Evolutionary conservation across 2,329 filamentous ascomycete species (phyloP).

Genomic region (Leptoxyphium fumago): DNA sequence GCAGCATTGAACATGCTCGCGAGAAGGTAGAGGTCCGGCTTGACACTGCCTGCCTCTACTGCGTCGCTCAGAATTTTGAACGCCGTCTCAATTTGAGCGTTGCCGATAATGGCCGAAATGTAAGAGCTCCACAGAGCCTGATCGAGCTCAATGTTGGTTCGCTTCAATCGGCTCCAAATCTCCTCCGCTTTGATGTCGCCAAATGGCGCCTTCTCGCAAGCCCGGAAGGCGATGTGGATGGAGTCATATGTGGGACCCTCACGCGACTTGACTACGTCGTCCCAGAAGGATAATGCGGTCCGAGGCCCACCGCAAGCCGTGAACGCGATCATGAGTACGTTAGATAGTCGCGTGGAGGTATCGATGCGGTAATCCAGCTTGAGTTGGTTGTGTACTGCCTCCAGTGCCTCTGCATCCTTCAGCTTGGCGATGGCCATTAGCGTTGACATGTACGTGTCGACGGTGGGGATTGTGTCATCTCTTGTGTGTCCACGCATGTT

Average conservation of each 20-base stretch:
- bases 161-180: conserved; percentile 56
- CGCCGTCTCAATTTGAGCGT: conserved; percentile 54
- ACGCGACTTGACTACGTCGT: conserved; percentile 63
- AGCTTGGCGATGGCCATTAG: conserved; percentile 51
- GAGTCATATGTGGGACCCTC: conserved; percentile 78
- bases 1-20: conserved; percentile 64
- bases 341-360: conserved; percentile 60
- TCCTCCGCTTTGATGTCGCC: conserved; percentile 33
- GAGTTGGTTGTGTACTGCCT: conserved; percentile 77
- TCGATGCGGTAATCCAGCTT: conserved; percentile 80
- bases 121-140: conserved; percentile 62
- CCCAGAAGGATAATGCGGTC: conserved; percentile 66
- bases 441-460: conserved; percentile 62
- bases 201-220: conserved; percentile 48
- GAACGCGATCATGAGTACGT: conserved; percentile 78
- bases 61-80: conserved; percentile 52
- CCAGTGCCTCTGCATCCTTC: conserved; percentile 42
- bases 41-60: conserved; percentile 49
- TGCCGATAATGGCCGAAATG: conserved; percentile 58
- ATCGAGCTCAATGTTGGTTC: conserved; percentile 67
- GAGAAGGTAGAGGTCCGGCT: conserved; percentile 61
- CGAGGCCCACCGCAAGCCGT: conserved; percentile 50
- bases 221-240: conserved; percentile 65
- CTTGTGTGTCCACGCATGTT: conserved; percentile 78
- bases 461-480: conserved; percentile 47